phyloP scores from a whole-genome alignment of 768 basidiomycete genomes.

The Leccinum truebloodii region DNA sequence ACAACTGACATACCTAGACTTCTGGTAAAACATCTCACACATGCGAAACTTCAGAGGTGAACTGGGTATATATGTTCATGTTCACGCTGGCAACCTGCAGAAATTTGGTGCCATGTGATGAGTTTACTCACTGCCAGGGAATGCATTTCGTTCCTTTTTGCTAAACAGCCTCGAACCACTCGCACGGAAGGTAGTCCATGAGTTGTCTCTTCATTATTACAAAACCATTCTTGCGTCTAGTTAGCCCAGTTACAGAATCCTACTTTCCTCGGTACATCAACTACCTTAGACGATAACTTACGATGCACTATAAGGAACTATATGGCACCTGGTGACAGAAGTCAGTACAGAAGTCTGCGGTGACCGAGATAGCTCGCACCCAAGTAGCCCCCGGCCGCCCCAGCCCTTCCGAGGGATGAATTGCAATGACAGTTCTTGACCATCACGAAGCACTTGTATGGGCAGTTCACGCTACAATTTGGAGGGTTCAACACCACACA shows the following conservation, averaged over 20 bases:
- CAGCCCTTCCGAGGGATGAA: constrained; percentile 74
- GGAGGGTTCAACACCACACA: constrained; percentile 1
- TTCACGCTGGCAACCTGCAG: constrained; percentile 3
- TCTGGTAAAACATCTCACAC: constrained; percentile 44
- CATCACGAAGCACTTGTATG: constrained; percentile 58
- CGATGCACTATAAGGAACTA: constrained; percentile 47
- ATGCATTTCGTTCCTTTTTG: not conserved
- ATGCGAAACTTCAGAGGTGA: constrained; percentile 39
- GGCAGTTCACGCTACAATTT: constrained; percentile 52
- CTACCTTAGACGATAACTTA: not conserved
- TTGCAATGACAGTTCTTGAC: constrained; percentile 46
- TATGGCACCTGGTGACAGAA: constrained; percentile 51
- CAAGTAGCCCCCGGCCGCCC: constrained; percentile 86
- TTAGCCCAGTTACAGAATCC: not conserved
- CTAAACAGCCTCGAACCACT: not conserved
- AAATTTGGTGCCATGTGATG: not conserved
- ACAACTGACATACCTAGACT: constrained; percentile 25
- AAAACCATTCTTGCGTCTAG: not conserved
- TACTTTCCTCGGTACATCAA: not conserved
- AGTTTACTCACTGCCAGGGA: not conserved
- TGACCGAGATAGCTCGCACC: constrained; percentile 46
- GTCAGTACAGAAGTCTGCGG: constrained; percentile 5
- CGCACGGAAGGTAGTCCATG: not conserved
- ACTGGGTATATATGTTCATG: constrained; percentile 19
- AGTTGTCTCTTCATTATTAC: not conserved